Evolutionary conservation across 2,329 filamentous ascomycete genomes (phyloP).

Genomic region (Microsporum canis): DNA sequence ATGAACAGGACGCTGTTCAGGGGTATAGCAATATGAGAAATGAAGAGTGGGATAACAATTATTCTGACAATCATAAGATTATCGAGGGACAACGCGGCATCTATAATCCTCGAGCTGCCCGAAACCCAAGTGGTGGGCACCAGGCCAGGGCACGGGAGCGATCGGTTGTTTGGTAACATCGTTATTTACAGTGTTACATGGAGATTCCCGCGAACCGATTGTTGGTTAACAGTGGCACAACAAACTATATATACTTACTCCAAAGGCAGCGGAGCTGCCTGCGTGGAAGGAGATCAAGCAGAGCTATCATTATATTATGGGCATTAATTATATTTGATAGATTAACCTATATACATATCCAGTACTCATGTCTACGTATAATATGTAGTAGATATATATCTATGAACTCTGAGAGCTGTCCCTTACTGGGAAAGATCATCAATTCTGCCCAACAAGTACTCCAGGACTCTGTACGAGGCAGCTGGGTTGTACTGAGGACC

Average conservation of each 20-base stretch:
- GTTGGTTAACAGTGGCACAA: background rate
- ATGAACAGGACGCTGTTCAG: background rate
- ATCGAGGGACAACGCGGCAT: background rate
- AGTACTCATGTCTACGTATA: background rate
- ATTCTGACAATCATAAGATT: background rate
- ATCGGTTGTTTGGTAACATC: background rate
- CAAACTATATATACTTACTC: background rate
- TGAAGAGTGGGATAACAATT: background rate
- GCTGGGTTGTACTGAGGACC: conserved; percentile 33
- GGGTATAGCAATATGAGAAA: background rate
- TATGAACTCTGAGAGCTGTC: background rate
- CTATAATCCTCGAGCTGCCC: background rate
- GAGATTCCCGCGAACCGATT: background rate
- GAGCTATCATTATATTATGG: background rate
- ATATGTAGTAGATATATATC: background rate
- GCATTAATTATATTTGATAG: background rate
- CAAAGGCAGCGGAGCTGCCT: background rate
- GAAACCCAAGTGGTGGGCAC: background rate
- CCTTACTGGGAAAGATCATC: conserved; percentile 9
- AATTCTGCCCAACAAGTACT: conserved; percentile 61
- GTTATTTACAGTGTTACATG: too few species aligned
- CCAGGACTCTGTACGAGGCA: conserved; percentile 52
- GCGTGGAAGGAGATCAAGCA: background rate
- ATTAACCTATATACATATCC: background rate
- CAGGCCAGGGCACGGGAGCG: background rate